Conservation (phyloP, 2,329 filamentous ascomycete species). For the Albophoma yamanashiensis region DNA sequence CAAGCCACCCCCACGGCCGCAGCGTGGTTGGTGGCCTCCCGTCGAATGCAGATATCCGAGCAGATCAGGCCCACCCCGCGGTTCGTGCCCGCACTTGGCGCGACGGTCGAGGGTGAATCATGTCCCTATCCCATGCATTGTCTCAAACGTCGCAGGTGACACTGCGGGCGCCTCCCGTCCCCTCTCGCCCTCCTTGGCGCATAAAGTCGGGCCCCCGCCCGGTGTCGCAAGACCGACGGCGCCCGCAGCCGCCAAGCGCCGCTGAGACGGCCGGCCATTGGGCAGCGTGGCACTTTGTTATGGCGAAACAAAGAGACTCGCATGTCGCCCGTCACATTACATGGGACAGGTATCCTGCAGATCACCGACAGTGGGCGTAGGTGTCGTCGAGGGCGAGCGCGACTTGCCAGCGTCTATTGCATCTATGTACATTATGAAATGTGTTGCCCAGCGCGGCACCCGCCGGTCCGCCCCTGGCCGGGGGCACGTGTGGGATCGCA, state of each 20-base stretch:
- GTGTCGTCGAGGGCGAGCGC: not conserved
- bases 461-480: not conserved
- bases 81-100: not conserved
- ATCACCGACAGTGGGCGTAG: not conserved
- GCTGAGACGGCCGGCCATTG: not conserved
- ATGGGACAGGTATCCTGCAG: not conserved
- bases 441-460: not conserved
- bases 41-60: not conserved
- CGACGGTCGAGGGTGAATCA: not conserved
- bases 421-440: not conserved
- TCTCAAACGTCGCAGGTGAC: not conserved
- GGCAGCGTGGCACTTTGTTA: not conserved
- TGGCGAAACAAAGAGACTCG: not conserved
- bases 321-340: too few species aligned
- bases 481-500: not conserved
- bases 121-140: not conserved
- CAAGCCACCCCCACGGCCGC: too few species aligned
- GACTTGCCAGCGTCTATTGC: not conserved
- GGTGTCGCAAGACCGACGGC: not conserved
- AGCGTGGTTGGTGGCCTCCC: too few species aligned
- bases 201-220: not conserved
- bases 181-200: not conserved
- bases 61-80: not conserved
- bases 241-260: not conserved
- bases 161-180: not conserved